Conservation (phyloP, 441 rosid genomes). For the Bocquillonia castaneifolia region DNA sequence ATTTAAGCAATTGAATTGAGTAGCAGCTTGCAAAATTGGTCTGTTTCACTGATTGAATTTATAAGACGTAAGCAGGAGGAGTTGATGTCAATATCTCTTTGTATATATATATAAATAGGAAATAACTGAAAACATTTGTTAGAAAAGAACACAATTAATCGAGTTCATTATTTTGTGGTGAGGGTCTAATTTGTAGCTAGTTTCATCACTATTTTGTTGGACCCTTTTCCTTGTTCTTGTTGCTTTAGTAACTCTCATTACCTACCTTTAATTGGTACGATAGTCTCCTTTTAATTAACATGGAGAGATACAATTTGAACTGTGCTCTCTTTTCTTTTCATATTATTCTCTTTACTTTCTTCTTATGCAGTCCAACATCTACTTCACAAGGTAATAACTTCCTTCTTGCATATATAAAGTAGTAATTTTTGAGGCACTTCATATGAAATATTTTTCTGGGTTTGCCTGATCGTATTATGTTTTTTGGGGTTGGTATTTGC, state of each 20-base stretch:
- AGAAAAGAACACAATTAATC: neutral
- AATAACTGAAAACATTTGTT: no score
- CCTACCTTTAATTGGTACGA: neutral
- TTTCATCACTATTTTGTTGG: neutral
- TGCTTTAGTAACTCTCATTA: neutral
- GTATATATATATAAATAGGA: no score
- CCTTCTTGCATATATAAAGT: no score
- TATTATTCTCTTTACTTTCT: slow-evolving; percentile 24
- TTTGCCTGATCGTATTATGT: neutral
- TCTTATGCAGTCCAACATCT: slow-evolving; percentile 17
- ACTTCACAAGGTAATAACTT: slow-evolving; percentile 21
- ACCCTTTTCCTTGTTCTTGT: neutral
- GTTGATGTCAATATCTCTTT: slow-evolving; percentile 4
- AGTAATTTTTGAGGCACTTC: neutral
- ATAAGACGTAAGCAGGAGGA: neutral
- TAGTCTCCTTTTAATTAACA: no score
- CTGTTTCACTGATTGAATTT: no score
- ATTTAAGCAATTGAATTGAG: neutral
- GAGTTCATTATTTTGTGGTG: neutral
- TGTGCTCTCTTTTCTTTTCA: slow-evolving; percentile 14
- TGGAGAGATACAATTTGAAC: slow-evolving; percentile 20
- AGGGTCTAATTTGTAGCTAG: neutral
- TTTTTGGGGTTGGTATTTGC: neutral
- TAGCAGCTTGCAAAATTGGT: slow-evolving; percentile 1
- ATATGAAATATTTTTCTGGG: neutral